Evolutionary conservation across 75 land plant species (phyloP).

Genomic region (Sequoiadendron giganteum): DNA sequence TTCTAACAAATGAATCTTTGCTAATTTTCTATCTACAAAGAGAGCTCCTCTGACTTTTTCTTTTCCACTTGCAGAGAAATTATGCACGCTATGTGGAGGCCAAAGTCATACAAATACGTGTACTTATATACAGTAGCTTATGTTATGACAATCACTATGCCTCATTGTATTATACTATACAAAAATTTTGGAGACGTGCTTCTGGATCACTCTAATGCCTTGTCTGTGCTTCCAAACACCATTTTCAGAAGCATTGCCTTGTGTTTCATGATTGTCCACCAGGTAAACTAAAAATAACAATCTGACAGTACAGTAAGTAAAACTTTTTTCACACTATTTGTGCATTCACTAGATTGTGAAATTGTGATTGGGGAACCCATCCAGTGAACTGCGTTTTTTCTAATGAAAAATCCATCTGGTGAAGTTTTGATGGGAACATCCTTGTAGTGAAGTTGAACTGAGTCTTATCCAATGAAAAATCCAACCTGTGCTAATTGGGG

Average conservation of each 20-base stretch:
- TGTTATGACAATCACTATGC: conserved; percentile 29
- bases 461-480: no score
- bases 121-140: conserved; percentile 16
- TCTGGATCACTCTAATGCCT: conserved; percentile 26
- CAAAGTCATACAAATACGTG: conserved; percentile 29
- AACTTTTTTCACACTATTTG: background rate
- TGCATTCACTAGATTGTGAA: background rate
- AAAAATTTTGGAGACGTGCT: conserved; percentile 30
- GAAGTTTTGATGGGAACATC: background rate
- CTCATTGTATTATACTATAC: conserved; percentile 28
- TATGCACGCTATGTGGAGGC: conserved; percentile 44
- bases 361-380: background rate
- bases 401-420: background rate
- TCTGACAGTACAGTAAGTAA: background rate
- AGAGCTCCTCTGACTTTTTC: background rate
- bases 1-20: background rate
- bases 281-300: conserved; percentile 15
- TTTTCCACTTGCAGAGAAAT: conserved; percentile 27
- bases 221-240: conserved; percentile 25
- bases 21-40: background rate
- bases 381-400: no score
- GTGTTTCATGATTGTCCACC: conserved; percentile 30
- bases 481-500: background rate
- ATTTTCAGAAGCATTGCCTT: conserved; percentile 17
- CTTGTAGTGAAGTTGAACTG: no score